Evolutionary conservation across 768 basidiomycete species (phyloP).

Genomic region (Suillus plorans): DNA sequence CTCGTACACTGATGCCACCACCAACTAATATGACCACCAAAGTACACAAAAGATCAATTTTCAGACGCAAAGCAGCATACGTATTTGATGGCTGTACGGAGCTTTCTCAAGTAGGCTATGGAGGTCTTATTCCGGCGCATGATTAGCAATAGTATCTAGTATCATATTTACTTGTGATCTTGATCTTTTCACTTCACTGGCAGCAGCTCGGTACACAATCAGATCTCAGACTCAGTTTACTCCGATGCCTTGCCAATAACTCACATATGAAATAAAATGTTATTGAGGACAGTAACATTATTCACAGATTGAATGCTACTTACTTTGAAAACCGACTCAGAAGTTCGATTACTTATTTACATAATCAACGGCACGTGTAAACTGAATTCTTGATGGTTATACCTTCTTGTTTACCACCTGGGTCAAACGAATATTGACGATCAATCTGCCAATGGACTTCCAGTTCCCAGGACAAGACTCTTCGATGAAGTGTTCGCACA

Average conservation of each 20-base stretch:
- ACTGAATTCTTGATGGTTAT: no score
- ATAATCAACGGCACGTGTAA: no score
- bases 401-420: not conserved
- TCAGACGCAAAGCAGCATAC: not conserved
- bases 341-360: no score
- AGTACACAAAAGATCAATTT: not conserved
- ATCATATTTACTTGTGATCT: no score
- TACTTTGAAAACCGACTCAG: no score
- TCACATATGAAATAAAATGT: no score
- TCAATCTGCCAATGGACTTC: not conserved
- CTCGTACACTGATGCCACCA: conserved; percentile 28
- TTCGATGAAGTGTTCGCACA: not conserved
- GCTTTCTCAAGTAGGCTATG: not conserved
- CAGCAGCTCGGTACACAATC: no score
- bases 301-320: no score
- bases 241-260: no score
- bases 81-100: not conserved
- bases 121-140: not conserved
- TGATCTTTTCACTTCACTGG: not conserved
- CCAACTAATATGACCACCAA: conserved; percentile 20
- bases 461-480: not conserved
- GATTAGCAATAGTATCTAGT: not conserved
- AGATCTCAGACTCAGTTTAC: no score
- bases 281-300: no score
- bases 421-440: not conserved